These are phyloP conservation scores for Drosera spatulata DNA, from an alignment of 179 eudicot species.

Conservation along the genomic window DNA sequence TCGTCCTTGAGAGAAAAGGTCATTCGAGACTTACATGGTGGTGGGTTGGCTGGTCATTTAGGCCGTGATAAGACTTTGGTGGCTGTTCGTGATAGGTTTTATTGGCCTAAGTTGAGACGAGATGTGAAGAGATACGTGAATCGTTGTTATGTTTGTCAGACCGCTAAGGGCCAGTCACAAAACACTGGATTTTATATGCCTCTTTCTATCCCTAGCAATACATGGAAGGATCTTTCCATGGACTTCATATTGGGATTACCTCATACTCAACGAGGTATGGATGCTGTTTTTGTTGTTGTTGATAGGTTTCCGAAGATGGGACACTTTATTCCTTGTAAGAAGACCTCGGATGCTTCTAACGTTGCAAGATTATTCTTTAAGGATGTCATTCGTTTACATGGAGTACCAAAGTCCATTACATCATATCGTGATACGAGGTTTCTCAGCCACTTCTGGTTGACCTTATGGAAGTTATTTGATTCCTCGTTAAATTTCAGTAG, in stretches of 20 bases:
- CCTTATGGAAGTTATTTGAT: background rate
- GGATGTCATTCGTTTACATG: conserved; percentile 1
- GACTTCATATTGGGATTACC: conserved; percentile 6
- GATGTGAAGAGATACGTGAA: too few relatives aligned
- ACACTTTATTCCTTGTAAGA: conserved; percentile 5
- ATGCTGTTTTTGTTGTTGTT: conserved; percentile 8
- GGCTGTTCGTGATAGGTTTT: too few relatives aligned
- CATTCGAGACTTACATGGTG: too few relatives aligned
- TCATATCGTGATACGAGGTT: conserved; percentile 2
- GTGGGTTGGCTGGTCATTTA: too few relatives aligned
- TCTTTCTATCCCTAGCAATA: too few relatives aligned
- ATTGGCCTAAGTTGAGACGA: too few relatives aligned
- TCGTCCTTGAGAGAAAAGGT: too few relatives aligned
- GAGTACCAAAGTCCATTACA: background rate
- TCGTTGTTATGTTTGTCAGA: too few relatives aligned
- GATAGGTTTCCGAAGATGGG: conserved; percentile 5
- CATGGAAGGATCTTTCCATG: background rate
- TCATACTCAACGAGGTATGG: background rate
- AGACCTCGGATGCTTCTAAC: conserved; percentile 4
- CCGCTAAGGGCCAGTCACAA: too few relatives aligned
- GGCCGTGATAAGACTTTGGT: too few relatives aligned
- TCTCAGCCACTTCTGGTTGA: conserved; percentile 1
- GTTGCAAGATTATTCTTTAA: background rate
- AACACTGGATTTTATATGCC: too few relatives aligned
- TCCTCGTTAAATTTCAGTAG: background rate